Conservation (phyloP, 306 rosid species). For the Quercus glauca region DNA sequence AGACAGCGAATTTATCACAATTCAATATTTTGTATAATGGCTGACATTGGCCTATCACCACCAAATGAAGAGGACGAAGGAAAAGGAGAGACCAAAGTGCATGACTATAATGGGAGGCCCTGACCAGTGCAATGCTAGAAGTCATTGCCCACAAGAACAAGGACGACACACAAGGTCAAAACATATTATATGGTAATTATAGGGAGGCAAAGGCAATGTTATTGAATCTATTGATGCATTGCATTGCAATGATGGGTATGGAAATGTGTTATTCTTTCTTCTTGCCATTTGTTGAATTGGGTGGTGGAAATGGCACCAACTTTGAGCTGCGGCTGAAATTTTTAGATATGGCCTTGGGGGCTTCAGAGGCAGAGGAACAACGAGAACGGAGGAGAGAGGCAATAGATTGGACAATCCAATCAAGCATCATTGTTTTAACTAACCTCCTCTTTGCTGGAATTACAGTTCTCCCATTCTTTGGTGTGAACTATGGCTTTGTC, state of each 20-base stretch:
- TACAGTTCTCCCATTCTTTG: conserved; percentile 8
- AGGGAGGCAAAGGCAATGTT: too few species aligned
- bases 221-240: not conserved
- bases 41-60: not conserved
- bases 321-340: not conserved
- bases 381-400: not conserved
- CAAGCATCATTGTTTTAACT: conserved; percentile 21
- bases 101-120: too few species aligned
- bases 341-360: not conserved
- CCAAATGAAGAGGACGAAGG: not conserved
- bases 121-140: not conserved
- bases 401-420: not conserved
- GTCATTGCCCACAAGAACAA: not conserved
- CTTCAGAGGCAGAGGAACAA: not conserved
- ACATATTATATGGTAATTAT: not conserved
- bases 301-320: not conserved
- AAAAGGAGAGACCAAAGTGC: not conserved
- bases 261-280: not conserved
- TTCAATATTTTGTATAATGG: not conserved
- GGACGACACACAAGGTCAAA: not conserved
- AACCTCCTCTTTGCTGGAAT: conserved; percentile 13
- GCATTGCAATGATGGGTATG: not conserved
- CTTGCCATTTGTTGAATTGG: not conserved
- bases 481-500: not conserved
- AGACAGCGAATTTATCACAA: too few species aligned